phyloP scores from a whole-genome alignment of 352 stramenopile genomes.

The Phytophthora pluvialis region DNA sequence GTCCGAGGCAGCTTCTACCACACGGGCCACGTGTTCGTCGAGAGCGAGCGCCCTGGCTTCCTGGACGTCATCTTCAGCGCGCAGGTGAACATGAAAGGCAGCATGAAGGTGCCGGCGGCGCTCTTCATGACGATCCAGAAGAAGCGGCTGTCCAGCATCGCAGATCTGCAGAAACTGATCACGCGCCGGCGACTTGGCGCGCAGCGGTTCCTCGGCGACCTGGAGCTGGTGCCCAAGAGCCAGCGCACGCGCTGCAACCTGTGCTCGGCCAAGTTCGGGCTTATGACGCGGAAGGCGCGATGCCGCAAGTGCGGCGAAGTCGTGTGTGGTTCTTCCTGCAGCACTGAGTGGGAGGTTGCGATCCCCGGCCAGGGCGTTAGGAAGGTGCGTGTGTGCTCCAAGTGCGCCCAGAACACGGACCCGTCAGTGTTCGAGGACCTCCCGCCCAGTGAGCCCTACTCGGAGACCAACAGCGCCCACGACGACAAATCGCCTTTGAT shows the following conservation, averaged over 20 bases:
- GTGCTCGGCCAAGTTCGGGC: slow-evolving; percentile 61
- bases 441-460: slow-evolving; percentile 34
- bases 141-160: slow-evolving; percentile 55
- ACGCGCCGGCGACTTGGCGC: slow-evolving; percentile 55
- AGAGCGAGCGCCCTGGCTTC: slow-evolving; percentile 63
- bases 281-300: slow-evolving; percentile 66
- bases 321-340: slow-evolving; percentile 63
- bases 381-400: slow-evolving; percentile 68
- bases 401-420: slow-evolving; percentile 49
- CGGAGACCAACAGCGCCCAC: slow-evolving; percentile 39
- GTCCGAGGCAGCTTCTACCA: slow-evolving; percentile 77
- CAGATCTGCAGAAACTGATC: slow-evolving; percentile 56
- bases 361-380: slow-evolving; percentile 51
- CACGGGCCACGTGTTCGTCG: slow-evolving; percentile 76
- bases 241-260: slow-evolving; percentile 63
- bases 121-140: slow-evolving; percentile 65
- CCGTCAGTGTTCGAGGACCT: slow-evolving; percentile 36
- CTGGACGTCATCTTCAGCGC: slow-evolving; percentile 69
- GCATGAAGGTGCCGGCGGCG: slow-evolving; percentile 46
- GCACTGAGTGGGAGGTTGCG: slow-evolving; percentile 59
- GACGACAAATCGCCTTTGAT: slow-evolving; percentile 34
- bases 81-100: slow-evolving; percentile 75
- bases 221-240: slow-evolving; percentile 70
- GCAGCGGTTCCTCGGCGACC: slow-evolving; percentile 65
- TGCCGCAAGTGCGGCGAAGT: slow-evolving; percentile 83